Base-by-base conservation (phyloP, 2,329 filamentous ascomycete genomes). In the Exophiala calicioides region DNA sequence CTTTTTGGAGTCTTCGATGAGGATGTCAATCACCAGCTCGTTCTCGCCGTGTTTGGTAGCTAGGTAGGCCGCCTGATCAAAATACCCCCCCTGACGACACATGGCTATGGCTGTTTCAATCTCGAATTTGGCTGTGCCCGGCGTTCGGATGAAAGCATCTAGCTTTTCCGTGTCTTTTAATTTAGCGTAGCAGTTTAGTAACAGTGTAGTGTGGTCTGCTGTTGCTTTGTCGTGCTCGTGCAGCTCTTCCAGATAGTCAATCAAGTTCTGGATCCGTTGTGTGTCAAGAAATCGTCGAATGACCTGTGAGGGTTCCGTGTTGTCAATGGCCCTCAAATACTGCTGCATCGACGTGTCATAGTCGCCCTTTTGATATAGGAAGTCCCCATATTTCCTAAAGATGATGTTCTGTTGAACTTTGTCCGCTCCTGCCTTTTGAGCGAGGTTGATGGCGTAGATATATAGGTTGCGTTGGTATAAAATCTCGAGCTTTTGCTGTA, bases 321-420 rank as follows among this genome's bases (percentile, higher is more conserved):
- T 93, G 63, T 96, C 90, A 50, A 98, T 96, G 0, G 94, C 91
- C 58, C 89, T 86, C 53, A 98, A 82, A 63, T 98, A 98, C 66
- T 97, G 93, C 60, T 94, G 86, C 94, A 98, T 98, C n/a, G 94
- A 90, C 5, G 88, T 93, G 62, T 98, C 93, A 62, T 91, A 98
- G 62, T 96, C 90, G 3, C 87, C 89, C 62, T 95, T 95, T 56
- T 94, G 88, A 61, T 98, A 97, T 3, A 97, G 70, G 61, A 91
- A 88, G 64, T 98, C 93, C 9, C 91, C 93, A 66, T 95, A 97
- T 64, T 85, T 90, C 48, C 91, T 84, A 62, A 91, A 94, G 48
- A 98, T 98, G 47, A 87, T 75, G 60, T 94, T 96, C 60, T 95
- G 88, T 65, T 96, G 88, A 35, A 84, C 74, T 2, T 73, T 69